These are phyloP conservation scores for Backusella parvicylindrica DNA, from an alignment of 192 early-diverging fungal species.

Conservation along the genomic window DNA sequence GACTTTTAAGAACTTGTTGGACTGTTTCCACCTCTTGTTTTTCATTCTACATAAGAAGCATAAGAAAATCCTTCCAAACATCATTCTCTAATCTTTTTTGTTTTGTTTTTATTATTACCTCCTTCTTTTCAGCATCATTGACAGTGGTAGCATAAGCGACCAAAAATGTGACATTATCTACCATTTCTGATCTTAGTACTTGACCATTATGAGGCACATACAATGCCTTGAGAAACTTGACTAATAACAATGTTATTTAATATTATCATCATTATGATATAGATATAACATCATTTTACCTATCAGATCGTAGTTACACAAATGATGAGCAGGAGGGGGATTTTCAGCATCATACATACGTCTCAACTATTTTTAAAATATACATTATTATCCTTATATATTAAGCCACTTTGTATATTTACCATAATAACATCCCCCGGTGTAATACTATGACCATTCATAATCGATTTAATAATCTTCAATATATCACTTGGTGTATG, in stretches of 20 bases:
- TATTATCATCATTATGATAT: background rate
- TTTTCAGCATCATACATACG: conserved; percentile 37
- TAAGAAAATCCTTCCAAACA: background rate
- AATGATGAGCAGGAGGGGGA: conserved; percentile 41
- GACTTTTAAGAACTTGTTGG: background rate
- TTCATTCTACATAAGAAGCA: background rate
- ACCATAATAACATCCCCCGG: conserved; percentile 58
- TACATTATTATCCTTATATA: background rate
- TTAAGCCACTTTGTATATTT: background rate
- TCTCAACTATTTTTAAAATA: conserved; percentile 35
- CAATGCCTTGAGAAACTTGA: conserved; percentile 43
- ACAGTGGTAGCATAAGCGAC: conserved; percentile 47
- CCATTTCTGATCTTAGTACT: conserved; percentile 47
- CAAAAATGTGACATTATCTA: conserved; percentile 50
- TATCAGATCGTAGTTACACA: conserved; percentile 34
- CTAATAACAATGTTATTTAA: conserved; percentile 6
- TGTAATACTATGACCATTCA: conserved; percentile 35
- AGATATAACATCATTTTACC: conserved; percentile 8
- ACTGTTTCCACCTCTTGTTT: background rate
- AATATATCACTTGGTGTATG: conserved; percentile 37
- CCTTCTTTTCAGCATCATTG: conserved; percentile 32
- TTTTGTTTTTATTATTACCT: conserved; percentile 8
- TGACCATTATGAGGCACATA: conserved; percentile 47
- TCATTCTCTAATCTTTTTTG: background rate
- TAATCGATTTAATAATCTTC: conserved; percentile 42